phyloP scores from a whole-genome alignment of 257 asterid genomes.

The Handroanthus guayacan region DNA sequence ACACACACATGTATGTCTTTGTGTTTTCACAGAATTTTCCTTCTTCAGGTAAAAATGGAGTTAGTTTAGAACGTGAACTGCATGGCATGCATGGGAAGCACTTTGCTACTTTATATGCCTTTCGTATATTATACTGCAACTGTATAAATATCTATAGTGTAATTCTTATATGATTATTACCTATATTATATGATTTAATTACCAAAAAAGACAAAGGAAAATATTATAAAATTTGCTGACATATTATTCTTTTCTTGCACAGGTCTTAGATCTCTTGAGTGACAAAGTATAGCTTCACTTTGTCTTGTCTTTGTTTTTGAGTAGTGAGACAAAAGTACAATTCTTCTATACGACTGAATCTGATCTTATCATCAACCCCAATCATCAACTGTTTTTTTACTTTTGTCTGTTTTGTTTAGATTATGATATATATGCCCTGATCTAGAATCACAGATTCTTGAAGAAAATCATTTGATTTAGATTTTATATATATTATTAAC shows the following conservation, averaged over 20 bases:
- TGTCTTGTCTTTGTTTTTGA: conserved; percentile 78
- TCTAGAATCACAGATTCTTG: conserved; percentile 56
- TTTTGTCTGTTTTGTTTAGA: conserved; percentile 26
- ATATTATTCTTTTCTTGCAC: conserved; percentile 85
- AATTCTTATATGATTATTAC: background rate
- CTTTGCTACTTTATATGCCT: conserved; percentile 44
- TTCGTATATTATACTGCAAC: conserved; percentile 22
- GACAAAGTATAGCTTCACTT: conserved; percentile 63
- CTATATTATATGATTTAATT: conserved; percentile 25
- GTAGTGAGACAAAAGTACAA: conserved; percentile 79
- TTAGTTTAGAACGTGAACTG: conserved; percentile 48
- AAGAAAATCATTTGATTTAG: conserved; percentile 38
- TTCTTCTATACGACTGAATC: conserved; percentile 62
- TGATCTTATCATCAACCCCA: conserved; percentile 43
- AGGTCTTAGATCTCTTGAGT: conserved; percentile 75
- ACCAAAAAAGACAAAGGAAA: conserved; percentile 29
- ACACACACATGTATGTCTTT: background rate
- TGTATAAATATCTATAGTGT: too few species aligned
- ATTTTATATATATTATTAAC: conserved; percentile 23
- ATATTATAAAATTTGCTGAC: conserved; percentile 37
- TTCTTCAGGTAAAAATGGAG: conserved; percentile 4
- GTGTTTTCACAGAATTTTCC: background rate
- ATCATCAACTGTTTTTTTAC: conserved; percentile 37
- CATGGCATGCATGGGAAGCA: conserved; percentile 84
- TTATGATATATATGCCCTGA: conserved; percentile 40